A percentile compares a stretch with the other conserved stretches of the same genome.
These are phyloP conservation scores for Leishmania lainsoni DNA, from an alignment of 208 protist genomes.

Conservation along the genomic window DNA sequence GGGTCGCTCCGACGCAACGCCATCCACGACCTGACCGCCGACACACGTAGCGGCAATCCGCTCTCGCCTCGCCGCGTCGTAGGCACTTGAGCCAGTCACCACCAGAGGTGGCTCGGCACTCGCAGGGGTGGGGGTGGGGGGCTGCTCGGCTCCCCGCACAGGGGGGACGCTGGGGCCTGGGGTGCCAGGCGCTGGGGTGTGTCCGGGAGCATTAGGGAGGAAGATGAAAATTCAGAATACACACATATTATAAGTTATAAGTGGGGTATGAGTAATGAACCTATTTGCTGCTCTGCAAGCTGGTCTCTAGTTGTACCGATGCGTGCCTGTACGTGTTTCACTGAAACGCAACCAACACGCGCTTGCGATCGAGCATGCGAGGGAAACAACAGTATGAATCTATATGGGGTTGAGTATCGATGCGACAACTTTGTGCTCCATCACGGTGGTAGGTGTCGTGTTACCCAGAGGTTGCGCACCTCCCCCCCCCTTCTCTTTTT, in stretches of 20 bases:
- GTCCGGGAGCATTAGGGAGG: not conserved
- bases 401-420: not conserved
- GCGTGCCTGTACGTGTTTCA: not conserved
- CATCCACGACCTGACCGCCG: not conserved
- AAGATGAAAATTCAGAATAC: not conserved
- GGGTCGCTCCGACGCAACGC: not conserved
- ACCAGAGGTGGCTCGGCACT: constrained; percentile 45
- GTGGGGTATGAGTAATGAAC: not conserved
- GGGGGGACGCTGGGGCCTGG: not conserved
- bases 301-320: not conserved
- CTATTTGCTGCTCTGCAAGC: not conserved
- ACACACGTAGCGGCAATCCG: not conserved
- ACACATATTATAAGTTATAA: not conserved
- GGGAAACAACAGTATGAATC: not conserved
- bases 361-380: not conserved
- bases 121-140: constrained; percentile 20
- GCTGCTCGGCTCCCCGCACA: not conserved
- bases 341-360: not conserved
- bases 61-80: not conserved
- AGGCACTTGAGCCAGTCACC: not conserved
- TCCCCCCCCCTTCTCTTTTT: no score
- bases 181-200: not conserved
- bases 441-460: not conserved
- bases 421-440: not conserved
- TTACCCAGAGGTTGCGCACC: not conserved